Evolutionary conservation across 768 basidiomycete species (phyloP), one percentile per base, ranked within the genome.

Genomic region (Amanita rimosa): DNA sequence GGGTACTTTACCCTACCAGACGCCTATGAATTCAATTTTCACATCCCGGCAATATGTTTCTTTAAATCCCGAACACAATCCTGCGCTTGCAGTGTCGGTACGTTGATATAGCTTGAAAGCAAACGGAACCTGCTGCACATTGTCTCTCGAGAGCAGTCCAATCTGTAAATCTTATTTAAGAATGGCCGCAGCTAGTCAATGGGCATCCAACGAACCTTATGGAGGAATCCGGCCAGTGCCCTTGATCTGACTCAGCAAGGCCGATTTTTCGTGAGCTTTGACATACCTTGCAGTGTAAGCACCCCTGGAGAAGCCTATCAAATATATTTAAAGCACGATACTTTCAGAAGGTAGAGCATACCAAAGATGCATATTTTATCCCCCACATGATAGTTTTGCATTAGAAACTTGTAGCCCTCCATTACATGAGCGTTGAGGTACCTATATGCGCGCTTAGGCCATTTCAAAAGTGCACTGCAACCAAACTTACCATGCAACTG

Each of bases 361-460:
- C 83, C 85, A 50, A 87, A 86, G 17, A 88, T 62, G 57, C 80
- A 86, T 27, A 89, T 75, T 60, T 73, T 85, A 59, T 87, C 85
- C 1, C 86, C 88, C 0, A 64, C 55, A n/a, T 66, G 68, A 58
- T 83, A 87, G 56, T 83, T 88, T 52, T 83, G 72, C 87, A 90
- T 88, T 46, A 90, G 64, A 61, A 81, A 90, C 52, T 65, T 68
- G 62, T 90, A 91, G 0, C 88, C 88, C 7, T 75, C 81, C 64
- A 79, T 75, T 19, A 88, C 81, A 62, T 88, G 85, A 1, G 58
- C 72, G 46, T 80, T 78, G 36, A 88, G 67, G 56, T 82, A 87
- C 78, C 83, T 84, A 34, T 46, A 19, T 19, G 33, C n/a, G 24
- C n/a, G 44, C 19, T n/a, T 22, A 43, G 41, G 40, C 24, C 24